These are phyloP conservation scores for Bipolaris bicolor DNA, from an alignment of 2,329 filamentous ascomycete genomes.

Conservation along the genomic window DNA sequence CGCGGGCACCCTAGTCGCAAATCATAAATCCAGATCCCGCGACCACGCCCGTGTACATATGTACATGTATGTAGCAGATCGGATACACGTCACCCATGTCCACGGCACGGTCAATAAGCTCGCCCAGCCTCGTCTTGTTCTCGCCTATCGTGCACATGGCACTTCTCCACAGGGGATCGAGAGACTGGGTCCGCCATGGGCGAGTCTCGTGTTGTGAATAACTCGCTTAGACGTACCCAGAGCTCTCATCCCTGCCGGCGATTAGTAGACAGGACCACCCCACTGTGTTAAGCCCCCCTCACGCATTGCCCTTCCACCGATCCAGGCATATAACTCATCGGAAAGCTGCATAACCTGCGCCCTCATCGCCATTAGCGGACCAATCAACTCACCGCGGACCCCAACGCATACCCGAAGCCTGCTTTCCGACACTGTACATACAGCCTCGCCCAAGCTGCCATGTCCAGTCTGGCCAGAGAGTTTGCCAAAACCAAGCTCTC, in stretches of 20 bases:
- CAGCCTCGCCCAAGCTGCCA: constrained; percentile 46
- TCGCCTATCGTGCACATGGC: constrained; percentile 1
- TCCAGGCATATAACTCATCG: constrained; percentile 11
- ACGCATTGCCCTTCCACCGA: constrained; percentile 14
- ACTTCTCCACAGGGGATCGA: constrained; percentile 5
- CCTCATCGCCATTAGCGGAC: constrained; percentile 4
- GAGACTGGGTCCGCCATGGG: constrained; percentile 7
- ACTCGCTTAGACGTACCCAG: constrained; percentile 13
- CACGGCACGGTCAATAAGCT: constrained; percentile 2
- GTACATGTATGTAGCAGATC: neutral
- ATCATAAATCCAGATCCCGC: constrained; percentile 19
- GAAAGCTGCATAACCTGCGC: constrained; percentile 10
- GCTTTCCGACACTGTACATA: constrained; percentile 10
- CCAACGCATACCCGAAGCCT: constrained; percentile 7
- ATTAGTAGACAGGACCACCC: constrained; percentile 13
- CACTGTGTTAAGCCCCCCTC: constrained; percentile 8
- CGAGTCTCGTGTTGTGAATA: neutral
- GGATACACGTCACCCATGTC: constrained; percentile 6
- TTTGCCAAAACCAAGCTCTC: constrained; percentile 78
- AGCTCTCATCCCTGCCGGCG: constrained; percentile 19
- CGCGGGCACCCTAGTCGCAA: constrained; percentile 15
- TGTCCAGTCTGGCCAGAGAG: constrained; percentile 82
- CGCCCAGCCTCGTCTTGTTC: constrained; percentile 2
- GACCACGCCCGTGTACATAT: neutral
- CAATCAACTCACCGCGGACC: constrained; percentile 16